Evolutionary conservation across 352 stramenopile species (phyloP), one percentile per base, ranked within the genome.

Genomic region (Globisporangium barbulae): DNA sequence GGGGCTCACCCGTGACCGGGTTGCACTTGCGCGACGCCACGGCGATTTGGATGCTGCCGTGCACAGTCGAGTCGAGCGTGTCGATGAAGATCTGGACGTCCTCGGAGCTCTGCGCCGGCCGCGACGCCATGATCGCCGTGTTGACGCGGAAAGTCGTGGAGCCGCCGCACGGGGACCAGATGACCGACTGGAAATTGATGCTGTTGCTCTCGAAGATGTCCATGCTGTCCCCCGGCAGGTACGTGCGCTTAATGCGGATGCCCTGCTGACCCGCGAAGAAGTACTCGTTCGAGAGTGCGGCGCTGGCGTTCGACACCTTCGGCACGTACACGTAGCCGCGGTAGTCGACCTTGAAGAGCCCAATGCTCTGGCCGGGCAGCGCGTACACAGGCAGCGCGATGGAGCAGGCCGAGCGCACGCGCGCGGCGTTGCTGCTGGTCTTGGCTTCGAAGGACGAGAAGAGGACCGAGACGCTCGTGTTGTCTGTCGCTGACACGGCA

Each of bases 91-190:
- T 73, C 50, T 67, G 53, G 33, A 74, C 64, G 52, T 79, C 47
- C 19, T 70, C 59, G 0, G 21, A 9, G 12, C 17, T 21, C 1
- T 19, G 30, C 10, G 5, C 42, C 0, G 48, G 41, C 4, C 66
- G 72, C 13, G 35, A 47, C 7, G 69, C 69, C 1, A 37, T 56
- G 5, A 76, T 33, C 2, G 48, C 61, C 10, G 59, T 75, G 60
- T 79, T 79, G 52, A 75, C 61, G 35, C 72, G 72, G 25, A 79
- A 79, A 59, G 67, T 75, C 30, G 72, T 75, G 13, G 69, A 64
- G 19, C 63, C 69, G 9, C 72, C 69, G 41, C 72, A 79, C 21
- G 69, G 61, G 4, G 72, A 73, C 69, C 67, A 77, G 47, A 79
- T 68, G 31, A 71, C 42, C 17, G 69, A 70, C 54, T 69, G 57